Evolutionary conservation across 2,329 filamentous ascomycete species (phyloP).

Genomic region (Pyrenophora seminiperda): DNA sequence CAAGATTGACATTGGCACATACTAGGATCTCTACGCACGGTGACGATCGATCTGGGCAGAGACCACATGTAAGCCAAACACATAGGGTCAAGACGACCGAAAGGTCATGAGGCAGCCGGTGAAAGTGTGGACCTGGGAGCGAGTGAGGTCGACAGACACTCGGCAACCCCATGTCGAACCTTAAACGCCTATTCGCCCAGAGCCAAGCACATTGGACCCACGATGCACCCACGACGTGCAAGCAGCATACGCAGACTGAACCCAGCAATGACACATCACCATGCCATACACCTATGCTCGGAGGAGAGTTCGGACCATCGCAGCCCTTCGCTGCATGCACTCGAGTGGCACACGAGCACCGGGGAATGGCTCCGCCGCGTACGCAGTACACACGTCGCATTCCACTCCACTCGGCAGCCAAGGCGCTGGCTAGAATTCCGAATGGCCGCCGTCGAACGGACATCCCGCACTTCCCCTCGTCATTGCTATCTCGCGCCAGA

Average conservation of each 20-base stretch:
- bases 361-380: neutral
- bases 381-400: neutral
- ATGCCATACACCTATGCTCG: neutral
- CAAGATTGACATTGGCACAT: slow-evolving; percentile 12
- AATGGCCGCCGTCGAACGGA: neutral
- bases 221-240: neutral
- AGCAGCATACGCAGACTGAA: neutral
- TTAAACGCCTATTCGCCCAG: slow-evolving; percentile 6
- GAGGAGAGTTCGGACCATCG: slow-evolving; percentile 9
- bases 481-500: slow-evolving; percentile 20
- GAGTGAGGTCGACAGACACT: slow-evolving; percentile 16
- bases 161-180: slow-evolving; percentile 5
- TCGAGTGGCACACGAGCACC: slow-evolving; percentile 6
- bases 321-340: neutral
- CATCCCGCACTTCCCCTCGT: slow-evolving; percentile 20
- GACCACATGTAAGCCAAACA: slow-evolving; percentile 9
- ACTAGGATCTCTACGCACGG: slow-evolving; percentile 20
- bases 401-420: neutral
- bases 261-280: too few relatives aligned
- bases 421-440: slow-evolving; percentile 9
- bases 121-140: slow-evolving; percentile 10
- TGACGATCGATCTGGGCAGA: slow-evolving; percentile 6
- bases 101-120: slow-evolving; percentile 11
- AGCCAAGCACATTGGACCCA: neutral
- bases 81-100: slow-evolving; percentile 12